Conservation (phyloP, 1,284 basidiomycete genomes). For the Salmacisia buchloeana region DNA sequence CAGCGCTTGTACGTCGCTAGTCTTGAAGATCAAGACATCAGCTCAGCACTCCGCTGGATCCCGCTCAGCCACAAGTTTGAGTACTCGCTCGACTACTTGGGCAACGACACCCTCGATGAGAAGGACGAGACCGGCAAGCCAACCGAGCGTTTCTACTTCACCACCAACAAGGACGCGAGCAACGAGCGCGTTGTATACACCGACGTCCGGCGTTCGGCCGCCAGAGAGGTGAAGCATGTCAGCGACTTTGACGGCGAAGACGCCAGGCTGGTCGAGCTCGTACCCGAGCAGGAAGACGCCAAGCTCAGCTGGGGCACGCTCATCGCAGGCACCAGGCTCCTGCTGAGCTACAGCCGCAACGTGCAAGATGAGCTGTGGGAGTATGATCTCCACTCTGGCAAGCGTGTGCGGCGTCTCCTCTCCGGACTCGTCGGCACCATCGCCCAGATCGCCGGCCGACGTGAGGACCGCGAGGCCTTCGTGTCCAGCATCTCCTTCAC, state of each 20-base stretch:
- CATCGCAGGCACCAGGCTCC: conserved; percentile 61
- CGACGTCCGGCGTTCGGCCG: conserved; percentile 25
- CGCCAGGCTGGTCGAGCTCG: conserved; percentile 58
- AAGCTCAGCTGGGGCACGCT: conserved; percentile 60
- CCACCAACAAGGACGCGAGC: conserved; percentile 45
- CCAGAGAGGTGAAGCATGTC: conserved; percentile 27
- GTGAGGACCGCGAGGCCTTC: conserved; percentile 65
- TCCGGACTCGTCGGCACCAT: conserved; percentile 67
- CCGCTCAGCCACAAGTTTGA: conserved; percentile 38
- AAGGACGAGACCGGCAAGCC: conserved; percentile 37
- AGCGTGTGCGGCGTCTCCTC: conserved; percentile 60
- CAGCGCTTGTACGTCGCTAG: conserved; percentile 31
- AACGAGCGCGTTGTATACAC: conserved; percentile 42
- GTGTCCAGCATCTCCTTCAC: conserved; percentile 66
- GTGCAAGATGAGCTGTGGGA: conserved; percentile 78
- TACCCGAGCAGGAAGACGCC: conserved; percentile 64
- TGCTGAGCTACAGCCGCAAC: conserved; percentile 68
- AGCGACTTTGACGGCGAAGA: conserved; percentile 27
- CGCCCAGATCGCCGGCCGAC: conserved; percentile 57
- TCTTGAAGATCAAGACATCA: conserved; percentile 23
- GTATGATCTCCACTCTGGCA: conserved; percentile 61
- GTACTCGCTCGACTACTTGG: conserved; percentile 14
- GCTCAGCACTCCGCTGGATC: conserved; percentile 33
- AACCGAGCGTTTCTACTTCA: conserved; percentile 36
- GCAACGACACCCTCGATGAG: conserved; percentile 23